Conservation (phyloP, 2,329 filamentous ascomycete genomes). For the Dothistroma septosporum region DNA sequence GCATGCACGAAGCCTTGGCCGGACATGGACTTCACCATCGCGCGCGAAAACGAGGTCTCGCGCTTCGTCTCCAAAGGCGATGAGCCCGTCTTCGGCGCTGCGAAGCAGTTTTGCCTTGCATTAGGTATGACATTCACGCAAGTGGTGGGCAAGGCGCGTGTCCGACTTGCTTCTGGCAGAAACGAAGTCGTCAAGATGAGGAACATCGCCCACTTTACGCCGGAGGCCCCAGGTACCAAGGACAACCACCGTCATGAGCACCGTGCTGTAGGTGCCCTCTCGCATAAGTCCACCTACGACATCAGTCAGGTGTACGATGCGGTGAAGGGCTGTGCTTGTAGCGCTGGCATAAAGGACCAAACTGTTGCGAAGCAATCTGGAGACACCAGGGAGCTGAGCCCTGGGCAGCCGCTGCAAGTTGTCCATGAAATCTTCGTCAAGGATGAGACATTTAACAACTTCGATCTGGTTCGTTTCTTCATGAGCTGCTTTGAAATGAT, state of each 20-base stretch:
- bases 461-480: background rate
- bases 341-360: background rate
- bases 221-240: background rate
- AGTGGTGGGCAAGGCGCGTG: background rate
- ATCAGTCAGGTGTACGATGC: too few relatives aligned
- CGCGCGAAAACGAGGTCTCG: background rate
- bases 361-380: background rate
- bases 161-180: too few relatives aligned
- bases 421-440: constrained; percentile 1
- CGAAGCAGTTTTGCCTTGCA: background rate
- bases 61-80: background rate
- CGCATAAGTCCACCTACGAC: too few relatives aligned
- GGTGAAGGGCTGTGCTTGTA: background rate
- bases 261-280: too few relatives aligned
- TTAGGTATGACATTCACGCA: background rate
- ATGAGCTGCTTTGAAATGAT: background rate
- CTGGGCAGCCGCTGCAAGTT: background rate
- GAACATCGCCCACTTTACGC: background rate
- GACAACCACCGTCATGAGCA: too few relatives aligned
- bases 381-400: background rate
- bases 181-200: too few relatives aligned
- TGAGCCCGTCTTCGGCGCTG: background rate
- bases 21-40: background rate
- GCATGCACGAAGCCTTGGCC: background rate
- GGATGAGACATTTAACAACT: background rate